Conservation (phyloP, 2,329 filamentous ascomycete species). For the Xylaria sp. region DNA sequence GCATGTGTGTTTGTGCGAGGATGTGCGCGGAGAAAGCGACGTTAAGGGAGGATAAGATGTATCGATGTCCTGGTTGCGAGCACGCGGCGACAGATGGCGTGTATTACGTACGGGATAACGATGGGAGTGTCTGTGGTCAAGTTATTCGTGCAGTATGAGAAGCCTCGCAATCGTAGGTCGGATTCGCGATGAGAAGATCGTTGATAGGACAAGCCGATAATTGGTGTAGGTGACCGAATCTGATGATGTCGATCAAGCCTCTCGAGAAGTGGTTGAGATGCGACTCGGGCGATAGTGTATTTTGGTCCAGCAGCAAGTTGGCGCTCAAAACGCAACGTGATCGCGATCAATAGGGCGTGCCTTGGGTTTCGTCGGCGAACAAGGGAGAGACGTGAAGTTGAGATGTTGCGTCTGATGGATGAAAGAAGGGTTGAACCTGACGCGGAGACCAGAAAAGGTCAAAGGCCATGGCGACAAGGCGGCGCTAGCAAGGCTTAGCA, state of each 20-base stretch:
- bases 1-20: constrained; percentile 34
- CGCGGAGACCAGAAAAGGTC: constrained; percentile 36
- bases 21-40: constrained; percentile 21
- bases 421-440: constrained; percentile 35
- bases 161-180: not conserved
- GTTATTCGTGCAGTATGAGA: not conserved
- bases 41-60: constrained; percentile 2
- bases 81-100: constrained; percentile 24
- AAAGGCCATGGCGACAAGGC: constrained; percentile 29
- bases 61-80: not conserved
- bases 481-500: constrained; percentile 18
- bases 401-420: constrained; percentile 23
- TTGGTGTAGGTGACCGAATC: constrained; percentile 15
- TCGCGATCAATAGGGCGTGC: constrained; percentile 15
- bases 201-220: constrained; percentile 4
- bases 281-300: constrained; percentile 30
- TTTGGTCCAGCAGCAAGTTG: constrained; percentile 2
- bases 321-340: constrained; percentile 2
- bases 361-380: not conserved
- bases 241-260: constrained; percentile 21
- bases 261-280: constrained; percentile 22
- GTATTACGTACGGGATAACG: not conserved
- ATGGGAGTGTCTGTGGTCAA: not conserved
- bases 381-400: constrained; percentile 10
- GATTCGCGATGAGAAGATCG: constrained; percentile 6